A percentile compares a stretch with the other conserved stretches of the same genome.
Conservation (phyloP, 306 rosid genomes). For the Cucurbita argyrosperma region DNA sequence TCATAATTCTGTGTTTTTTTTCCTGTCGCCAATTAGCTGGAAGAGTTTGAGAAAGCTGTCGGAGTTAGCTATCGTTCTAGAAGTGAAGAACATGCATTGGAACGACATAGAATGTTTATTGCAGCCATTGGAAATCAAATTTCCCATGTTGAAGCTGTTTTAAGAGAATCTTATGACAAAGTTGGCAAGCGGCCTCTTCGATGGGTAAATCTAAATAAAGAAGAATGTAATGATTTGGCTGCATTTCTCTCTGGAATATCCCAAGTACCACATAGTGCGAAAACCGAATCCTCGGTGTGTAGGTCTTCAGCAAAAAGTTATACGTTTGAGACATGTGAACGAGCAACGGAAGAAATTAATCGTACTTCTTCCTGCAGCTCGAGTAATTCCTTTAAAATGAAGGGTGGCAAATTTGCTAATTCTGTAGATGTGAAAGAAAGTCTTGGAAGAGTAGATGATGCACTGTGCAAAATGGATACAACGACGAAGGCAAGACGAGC, state of each 20-base stretch:
- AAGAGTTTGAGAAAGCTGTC: slow-evolving; percentile 83
- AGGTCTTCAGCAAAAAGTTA: slow-evolving; percentile 21
- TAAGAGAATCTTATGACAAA: slow-evolving; percentile 44
- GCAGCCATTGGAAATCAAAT: slow-evolving; percentile 72
- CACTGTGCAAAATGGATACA: slow-evolving; percentile 50
- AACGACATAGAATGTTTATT: slow-evolving; percentile 69
- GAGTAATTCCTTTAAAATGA: slow-evolving; percentile 22
- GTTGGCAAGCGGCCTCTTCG: slow-evolving; percentile 67
- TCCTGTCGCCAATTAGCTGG: slow-evolving; percentile 40
- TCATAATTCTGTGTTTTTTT: neutral
- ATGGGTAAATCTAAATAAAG: slow-evolving; percentile 79
- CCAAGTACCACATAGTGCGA: slow-evolving; percentile 16
- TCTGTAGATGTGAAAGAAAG: slow-evolving; percentile 15
- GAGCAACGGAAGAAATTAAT: slow-evolving; percentile 17
- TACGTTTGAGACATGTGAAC: slow-evolving; percentile 15
- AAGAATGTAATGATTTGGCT: slow-evolving; percentile 76
- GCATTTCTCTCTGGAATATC: slow-evolving; percentile 70
- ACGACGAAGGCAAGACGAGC: slow-evolving; percentile 51
- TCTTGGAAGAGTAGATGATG: slow-evolving; percentile 36
- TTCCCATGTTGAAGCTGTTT: slow-evolving; percentile 49
- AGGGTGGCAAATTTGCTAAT: slow-evolving; percentile 22
- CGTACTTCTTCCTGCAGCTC: slow-evolving; percentile 19
- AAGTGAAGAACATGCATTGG: slow-evolving; percentile 38
- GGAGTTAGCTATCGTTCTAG: slow-evolving; percentile 50
- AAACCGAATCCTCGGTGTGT: slow-evolving; percentile 25